A percentile compares a stretch with the other conserved stretches of the same genome.
Conservation (phyloP, 2,329 filamentous ascomycete genomes). For the Fonsecaea nubica region DNA sequence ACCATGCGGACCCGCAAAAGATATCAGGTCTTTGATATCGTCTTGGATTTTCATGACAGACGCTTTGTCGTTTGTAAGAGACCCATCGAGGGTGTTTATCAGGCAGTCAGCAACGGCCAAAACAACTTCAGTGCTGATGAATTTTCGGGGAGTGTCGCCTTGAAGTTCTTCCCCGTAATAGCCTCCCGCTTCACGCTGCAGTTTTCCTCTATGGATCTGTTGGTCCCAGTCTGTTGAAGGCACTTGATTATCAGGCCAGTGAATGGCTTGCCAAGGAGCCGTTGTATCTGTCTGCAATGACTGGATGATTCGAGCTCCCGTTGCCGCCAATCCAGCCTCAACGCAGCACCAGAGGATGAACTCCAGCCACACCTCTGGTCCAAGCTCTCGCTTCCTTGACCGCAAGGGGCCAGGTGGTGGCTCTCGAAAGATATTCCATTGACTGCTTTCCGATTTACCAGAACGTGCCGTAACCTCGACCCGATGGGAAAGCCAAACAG, state of each 20-base stretch:
- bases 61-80: constrained; percentile 31
- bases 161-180: constrained; percentile 42
- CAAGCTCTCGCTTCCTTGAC: constrained; percentile 52
- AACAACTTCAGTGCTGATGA: constrained; percentile 65
- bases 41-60: constrained; percentile 11
- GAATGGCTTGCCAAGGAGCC: constrained; percentile 50
- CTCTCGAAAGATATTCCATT: constrained; percentile 41
- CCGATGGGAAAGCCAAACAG: constrained; percentile 53
- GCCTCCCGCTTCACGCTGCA: constrained; percentile 31
- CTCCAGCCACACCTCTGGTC: constrained; percentile 57
- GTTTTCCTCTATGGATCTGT: constrained; percentile 25
- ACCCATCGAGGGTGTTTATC: constrained; percentile 53
- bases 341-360: constrained; percentile 59
- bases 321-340: constrained; percentile 52
- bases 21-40: constrained; percentile 51
- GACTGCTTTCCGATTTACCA: constrained; percentile 43
- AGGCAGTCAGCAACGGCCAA: constrained; percentile 62
- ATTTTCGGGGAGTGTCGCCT: constrained; percentile 52
- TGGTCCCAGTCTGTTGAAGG: constrained; percentile 33
- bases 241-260: constrained; percentile 44
- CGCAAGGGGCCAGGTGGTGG: constrained; percentile 50
- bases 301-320: constrained; percentile 50
- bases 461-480: constrained; percentile 48
- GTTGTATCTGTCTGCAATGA: constrained; percentile 43
- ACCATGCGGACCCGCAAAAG: constrained; percentile 45